Conservation (phyloP, 768 basidiomycete genomes). For the Leccinum boreale region DNA sequence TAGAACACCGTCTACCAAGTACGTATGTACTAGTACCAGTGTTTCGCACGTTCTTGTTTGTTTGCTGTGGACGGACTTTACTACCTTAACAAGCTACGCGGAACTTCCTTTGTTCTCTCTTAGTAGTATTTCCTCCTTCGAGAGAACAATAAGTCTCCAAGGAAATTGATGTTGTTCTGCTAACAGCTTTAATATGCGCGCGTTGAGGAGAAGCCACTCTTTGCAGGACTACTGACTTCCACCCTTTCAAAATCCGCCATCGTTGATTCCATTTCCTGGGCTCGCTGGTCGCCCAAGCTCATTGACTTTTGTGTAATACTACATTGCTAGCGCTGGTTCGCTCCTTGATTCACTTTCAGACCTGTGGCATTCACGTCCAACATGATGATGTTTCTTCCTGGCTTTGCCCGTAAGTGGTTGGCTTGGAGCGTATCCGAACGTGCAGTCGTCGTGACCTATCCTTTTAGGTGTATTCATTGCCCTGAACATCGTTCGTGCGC, state of each 20-base stretch:
- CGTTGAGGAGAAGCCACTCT: background rate
- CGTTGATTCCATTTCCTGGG: slow-evolving; percentile 4
- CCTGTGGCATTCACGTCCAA: slow-evolving; percentile 1
- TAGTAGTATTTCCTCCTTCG: background rate
- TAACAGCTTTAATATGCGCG: slow-evolving; percentile 1
- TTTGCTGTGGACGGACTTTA: slow-evolving; percentile 12
- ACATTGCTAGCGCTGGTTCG: slow-evolving; percentile 21
- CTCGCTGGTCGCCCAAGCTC: slow-evolving; percentile 29
- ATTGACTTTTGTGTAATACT: slow-evolving; percentile 6
- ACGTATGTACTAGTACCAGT: background rate
- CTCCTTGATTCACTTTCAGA: slow-evolving; percentile 1
- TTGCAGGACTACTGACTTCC: background rate
- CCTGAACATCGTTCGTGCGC: slow-evolving; percentile 69
- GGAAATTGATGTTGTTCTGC: slow-evolving; percentile 11
- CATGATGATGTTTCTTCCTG: slow-evolving; percentile 28
- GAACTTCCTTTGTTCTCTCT: slow-evolving; percentile 20
- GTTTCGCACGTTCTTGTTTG: background rate
- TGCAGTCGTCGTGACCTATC: background rate
- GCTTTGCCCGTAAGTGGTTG: slow-evolving; percentile 28
- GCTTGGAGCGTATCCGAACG: background rate
- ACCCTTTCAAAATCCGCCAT: background rate
- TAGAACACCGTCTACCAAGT: too few relatives aligned
- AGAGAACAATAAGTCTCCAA: slow-evolving; percentile 30
- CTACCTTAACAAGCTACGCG: slow-evolving; percentile 9
- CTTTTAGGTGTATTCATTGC: slow-evolving; percentile 56